Percentiles rank a stretch among this genome's conserved stretches.
These are phyloP conservation scores for Triticum urartu DNA, from an alignment of 176 grass and related monocot species.

Conservation along the genomic window DNA sequence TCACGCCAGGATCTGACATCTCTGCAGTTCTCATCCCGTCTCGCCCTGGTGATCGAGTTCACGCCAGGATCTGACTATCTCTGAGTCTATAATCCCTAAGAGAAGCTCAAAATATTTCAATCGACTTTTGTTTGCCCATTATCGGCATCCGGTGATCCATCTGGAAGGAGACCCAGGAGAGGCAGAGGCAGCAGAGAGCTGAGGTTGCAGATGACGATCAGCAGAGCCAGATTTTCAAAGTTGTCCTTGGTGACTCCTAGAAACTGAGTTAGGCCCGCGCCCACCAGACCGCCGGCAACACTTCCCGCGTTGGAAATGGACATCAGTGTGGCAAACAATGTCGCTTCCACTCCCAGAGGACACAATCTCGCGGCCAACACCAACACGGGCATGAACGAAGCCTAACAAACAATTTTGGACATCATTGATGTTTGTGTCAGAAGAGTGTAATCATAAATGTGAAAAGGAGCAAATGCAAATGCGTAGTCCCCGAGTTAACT, in stretches of 20 bases:
- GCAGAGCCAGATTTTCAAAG: slow-evolving; percentile 60
- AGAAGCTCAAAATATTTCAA: background rate
- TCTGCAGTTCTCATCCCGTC: background rate
- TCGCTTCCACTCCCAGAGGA: slow-evolving; percentile 81
- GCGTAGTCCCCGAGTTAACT: background rate
- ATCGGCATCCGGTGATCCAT: slow-evolving; percentile 39
- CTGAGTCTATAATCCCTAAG: background rate
- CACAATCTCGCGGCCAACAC: slow-evolving; percentile 87
- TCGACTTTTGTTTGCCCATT: slow-evolving; percentile 13
- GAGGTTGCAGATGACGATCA: slow-evolving; percentile 75
- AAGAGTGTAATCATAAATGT: background rate
- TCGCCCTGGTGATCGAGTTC: background rate
- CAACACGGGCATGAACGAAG: slow-evolving; percentile 95
- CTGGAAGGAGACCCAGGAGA: slow-evolving; percentile 77
- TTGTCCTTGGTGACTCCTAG: slow-evolving; percentile 74
- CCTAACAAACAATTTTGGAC: slow-evolving; percentile 33
- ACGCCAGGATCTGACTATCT: background rate
- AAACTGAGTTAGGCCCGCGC: slow-evolving; percentile 79
- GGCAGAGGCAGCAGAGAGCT: slow-evolving; percentile 86
- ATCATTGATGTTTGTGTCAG: background rate
- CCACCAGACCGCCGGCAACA: slow-evolving; percentile 69
- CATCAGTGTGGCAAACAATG: slow-evolving; percentile 92
- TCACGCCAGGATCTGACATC: background rate
- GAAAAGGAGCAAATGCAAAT: background rate
- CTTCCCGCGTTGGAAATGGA: slow-evolving; percentile 88